Conservation (phyloP, 2,329 filamentous ascomycete genomes). For the Botryotinia narcissicola region DNA sequence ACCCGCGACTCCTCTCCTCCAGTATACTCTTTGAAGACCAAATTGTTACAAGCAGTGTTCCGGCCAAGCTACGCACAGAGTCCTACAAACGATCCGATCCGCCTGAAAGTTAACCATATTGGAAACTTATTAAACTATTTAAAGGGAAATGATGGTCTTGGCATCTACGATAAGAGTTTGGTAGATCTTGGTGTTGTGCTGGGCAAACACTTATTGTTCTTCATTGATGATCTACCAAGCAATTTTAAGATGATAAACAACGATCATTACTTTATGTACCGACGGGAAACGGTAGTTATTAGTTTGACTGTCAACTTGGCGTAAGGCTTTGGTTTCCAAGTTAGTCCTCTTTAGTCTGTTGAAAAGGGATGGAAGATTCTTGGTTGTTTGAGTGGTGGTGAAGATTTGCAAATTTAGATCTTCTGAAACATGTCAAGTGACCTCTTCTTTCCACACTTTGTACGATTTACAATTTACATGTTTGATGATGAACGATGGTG, state of each 20-base stretch:
- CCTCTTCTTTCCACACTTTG: not conserved
- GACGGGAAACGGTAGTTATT: constrained; percentile 5
- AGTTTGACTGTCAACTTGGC: constrained; percentile 12
- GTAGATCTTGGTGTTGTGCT: constrained; percentile 14
- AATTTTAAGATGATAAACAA: not conserved
- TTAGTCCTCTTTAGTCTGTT: not conserved
- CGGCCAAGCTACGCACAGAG: constrained; percentile 10
- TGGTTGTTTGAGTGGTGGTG: not conserved
- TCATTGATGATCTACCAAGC: not conserved
- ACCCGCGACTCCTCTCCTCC: not conserved
- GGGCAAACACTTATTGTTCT: not conserved
- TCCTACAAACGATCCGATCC: constrained; percentile 1
- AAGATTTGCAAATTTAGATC: constrained; percentile 9
- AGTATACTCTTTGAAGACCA: not conserved
- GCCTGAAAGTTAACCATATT: not conserved
- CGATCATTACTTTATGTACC: not conserved
- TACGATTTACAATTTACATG: not conserved
- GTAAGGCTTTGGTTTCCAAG: not conserved
- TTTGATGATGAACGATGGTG: not conserved
- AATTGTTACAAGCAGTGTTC: constrained; percentile 14
- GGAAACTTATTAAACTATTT: not conserved
- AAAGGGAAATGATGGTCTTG: not conserved
- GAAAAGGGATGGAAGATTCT: not conserved
- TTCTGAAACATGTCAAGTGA: constrained; percentile 15
- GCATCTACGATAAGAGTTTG: constrained; percentile 13